Base-by-base conservation (phyloP, 148 eudicot species). In the Cornus suecica region DNA sequence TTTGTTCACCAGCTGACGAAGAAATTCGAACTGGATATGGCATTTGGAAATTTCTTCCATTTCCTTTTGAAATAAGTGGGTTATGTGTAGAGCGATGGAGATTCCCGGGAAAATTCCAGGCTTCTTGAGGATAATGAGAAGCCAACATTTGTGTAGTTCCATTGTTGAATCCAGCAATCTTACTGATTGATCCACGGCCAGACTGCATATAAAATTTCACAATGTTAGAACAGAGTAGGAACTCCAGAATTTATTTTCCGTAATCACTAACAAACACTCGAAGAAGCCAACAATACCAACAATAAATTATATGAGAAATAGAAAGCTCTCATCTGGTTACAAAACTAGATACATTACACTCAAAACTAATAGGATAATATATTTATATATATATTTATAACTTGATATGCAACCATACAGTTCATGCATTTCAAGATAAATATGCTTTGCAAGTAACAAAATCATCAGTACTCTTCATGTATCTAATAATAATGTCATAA, bases 71-170 rank as follows among this genome's bases (percentile, higher is more conserved):
- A 78, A 77, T 73, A 27, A 77, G 74, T 8, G 29, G 74, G 27
- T 74, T 79, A 29, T 76, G 80, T 11, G 80, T 66, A 71, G 82
- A 74, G 71, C 48, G 83, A 78, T 62, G 28, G 34, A 34, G 61
- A 62, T 78, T 24, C 22, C 60, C 72, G 0, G 84, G 80, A 45
- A 83, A 79, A 77, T 77, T 84, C 77, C 76, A 80, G 42, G 83
- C 73, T 72, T 87, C 94, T 84, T 74, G 88, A 74, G 85, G 63
- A 81, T 78, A 73, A 41, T 60, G 83, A 80, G 90, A 74, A 23
- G 79, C 80, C 10, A 77, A 60, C 70, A 69, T 65, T 48, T 80
- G 82, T 61, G 67, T 75, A 11, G 67, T 73, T 23, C 77, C 82
- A 68, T 81, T 84, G 72, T 68, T 80, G 20, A 74, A 41, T 70